phyloP scores from a whole-genome alignment of 1,284 basidiomycete genomes.

The Cryptococcus sp. region DNA sequence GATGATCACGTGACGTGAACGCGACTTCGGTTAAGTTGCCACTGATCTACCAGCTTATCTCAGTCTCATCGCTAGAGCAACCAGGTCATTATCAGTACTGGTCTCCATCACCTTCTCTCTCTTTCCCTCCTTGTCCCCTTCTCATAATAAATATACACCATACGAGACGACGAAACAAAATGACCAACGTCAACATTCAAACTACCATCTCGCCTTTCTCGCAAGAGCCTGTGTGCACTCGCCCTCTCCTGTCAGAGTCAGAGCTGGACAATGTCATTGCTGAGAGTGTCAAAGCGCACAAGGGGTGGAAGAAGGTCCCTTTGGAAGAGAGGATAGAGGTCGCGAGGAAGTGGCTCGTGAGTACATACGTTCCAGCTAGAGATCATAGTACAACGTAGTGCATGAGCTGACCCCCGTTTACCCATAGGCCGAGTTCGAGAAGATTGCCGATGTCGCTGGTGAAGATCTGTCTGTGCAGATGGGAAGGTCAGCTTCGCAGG shows the following conservation, averaged over 20 bases:
- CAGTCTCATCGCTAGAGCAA: background rate
- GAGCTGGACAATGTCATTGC: slow-evolving; percentile 66
- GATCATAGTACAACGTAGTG: too few species aligned
- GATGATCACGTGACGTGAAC: too few species aligned
- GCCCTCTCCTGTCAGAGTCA: slow-evolving; percentile 48
- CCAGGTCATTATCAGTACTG: background rate
- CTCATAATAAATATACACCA: background rate
- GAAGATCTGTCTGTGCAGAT: slow-evolving; percentile 76
- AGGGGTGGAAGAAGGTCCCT: slow-evolving; percentile 68
- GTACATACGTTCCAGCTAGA: slow-evolving; percentile 17
- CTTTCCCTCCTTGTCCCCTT: slow-evolving; percentile 8
- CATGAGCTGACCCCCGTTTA: background rate
- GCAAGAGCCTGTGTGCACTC: slow-evolving; percentile 54
- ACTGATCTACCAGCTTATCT: too few species aligned
- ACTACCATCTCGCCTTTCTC: slow-evolving; percentile 59
- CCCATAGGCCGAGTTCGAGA: slow-evolving; percentile 70
- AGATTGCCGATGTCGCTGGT: slow-evolving; percentile 68
- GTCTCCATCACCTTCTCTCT: background rate
- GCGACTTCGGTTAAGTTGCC: too few species aligned
- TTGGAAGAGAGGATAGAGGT: slow-evolving; percentile 72
- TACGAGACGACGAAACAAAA: slow-evolving; percentile 8
- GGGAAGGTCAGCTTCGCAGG: slow-evolving; percentile 63
- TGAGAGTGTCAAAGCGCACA: slow-evolving; percentile 67
- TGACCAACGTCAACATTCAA: slow-evolving; percentile 50
- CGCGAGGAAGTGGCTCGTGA: slow-evolving; percentile 73